phyloP scores from a whole-genome alignment of 768 basidiomycete genomes.

The Gelatoporia subvermispora region DNA sequence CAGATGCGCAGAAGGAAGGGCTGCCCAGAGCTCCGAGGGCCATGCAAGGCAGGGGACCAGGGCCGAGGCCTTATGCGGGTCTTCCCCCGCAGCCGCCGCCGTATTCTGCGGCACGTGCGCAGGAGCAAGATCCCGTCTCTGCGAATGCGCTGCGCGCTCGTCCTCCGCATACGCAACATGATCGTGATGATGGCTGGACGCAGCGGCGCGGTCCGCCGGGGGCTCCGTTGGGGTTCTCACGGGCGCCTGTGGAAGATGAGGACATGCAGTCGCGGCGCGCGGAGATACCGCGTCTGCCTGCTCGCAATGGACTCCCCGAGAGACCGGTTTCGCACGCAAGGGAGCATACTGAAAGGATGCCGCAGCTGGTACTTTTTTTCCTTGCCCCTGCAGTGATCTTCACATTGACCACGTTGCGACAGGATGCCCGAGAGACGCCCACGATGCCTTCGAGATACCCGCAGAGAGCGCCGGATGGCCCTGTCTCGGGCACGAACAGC shows the following conservation, averaged over 20 bases:
- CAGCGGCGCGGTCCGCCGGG: not conserved
- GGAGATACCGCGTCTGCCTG: no score
- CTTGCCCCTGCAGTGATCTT: not conserved
- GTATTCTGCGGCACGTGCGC: not conserved
- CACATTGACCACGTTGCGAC: not conserved
- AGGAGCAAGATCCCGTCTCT: not conserved
- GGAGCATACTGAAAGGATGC: no score
- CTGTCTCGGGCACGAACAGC: conserved; percentile 9
- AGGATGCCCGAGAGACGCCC: not conserved
- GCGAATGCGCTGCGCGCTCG: not conserved
- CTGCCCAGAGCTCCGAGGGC: conserved; percentile 26
- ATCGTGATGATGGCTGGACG: not conserved
- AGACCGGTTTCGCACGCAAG: not conserved
- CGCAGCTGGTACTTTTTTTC: not conserved
- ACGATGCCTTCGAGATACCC: not conserved
- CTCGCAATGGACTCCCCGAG: not conserved
- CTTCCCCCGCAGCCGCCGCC: not conserved
- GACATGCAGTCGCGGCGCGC: no score
- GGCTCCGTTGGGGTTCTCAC: not conserved
- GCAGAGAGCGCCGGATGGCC: not conserved
- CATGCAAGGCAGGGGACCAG: conserved; percentile 18
- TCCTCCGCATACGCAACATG: not conserved
- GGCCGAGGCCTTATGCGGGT: not conserved
- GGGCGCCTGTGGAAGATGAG: no score
- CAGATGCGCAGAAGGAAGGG: conserved; percentile 20